Percentiles rank a stretch among this genome's conserved stretches.
Evolutionary conservation across 345 rosid genomes (phyloP).

Genomic region (thale cress (Arabidopsis thaliana)): DNA sequence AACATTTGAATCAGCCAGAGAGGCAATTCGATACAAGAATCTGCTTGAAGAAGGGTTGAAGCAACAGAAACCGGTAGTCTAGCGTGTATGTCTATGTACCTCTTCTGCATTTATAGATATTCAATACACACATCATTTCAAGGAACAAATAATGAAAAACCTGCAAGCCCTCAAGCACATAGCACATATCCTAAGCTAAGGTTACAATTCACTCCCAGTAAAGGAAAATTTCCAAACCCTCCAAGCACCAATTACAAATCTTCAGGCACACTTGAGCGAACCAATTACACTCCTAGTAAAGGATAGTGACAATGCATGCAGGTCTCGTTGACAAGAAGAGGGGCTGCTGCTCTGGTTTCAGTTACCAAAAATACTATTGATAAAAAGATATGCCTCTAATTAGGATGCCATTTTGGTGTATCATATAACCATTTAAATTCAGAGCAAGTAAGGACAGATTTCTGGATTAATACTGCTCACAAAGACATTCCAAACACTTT

Average conservation of each 20-base stretch:
- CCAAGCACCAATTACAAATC: slow-evolving; percentile 13
- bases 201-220: slow-evolving; percentile 11
- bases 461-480: slow-evolving; percentile 7
- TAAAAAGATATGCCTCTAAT: slow-evolving; percentile 4
- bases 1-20: slow-evolving; percentile 93
- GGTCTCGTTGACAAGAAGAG: neutral
- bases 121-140: slow-evolving; percentile 1
- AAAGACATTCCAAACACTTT: slow-evolving; percentile 11
- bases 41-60: slow-evolving; percentile 86
- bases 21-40: slow-evolving; percentile 84
- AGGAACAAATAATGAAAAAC: neutral
- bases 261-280: slow-evolving; percentile 8
- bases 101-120: slow-evolving; percentile 59
- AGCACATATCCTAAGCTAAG: slow-evolving; percentile 3
- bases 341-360: slow-evolving; percentile 1
- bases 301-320: neutral
- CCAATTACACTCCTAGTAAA: slow-evolving; percentile 7
- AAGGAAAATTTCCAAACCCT: slow-evolving; percentile 2
- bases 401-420: neutral
- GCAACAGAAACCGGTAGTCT: slow-evolving; percentile 89
- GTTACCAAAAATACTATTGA: slow-evolving; percentile 8
- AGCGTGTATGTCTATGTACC: slow-evolving; percentile 69
- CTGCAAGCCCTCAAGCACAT: slow-evolving; percentile 10
- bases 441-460: neutral
- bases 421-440: slow-evolving; percentile 4